A percentile compares a stretch with the other conserved stretches of the same genome.
Conservation (phyloP, 2,329 filamentous ascomycete species). For the Cercospora berteroae region DNA sequence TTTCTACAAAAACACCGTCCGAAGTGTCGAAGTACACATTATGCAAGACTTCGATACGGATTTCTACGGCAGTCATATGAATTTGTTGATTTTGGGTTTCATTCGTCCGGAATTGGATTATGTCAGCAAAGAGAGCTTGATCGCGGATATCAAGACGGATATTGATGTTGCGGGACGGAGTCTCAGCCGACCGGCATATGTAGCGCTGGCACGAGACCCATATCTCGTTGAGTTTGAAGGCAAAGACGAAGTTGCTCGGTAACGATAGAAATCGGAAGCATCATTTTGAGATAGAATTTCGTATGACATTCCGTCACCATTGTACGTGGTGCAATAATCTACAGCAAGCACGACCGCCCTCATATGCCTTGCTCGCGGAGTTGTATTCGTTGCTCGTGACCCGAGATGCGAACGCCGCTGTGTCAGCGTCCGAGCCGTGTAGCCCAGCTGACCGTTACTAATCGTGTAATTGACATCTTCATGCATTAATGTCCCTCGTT, state of each 20-base stretch:
- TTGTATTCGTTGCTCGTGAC: neutral
- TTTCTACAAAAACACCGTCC: slow-evolving; percentile 88
- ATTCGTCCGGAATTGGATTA: slow-evolving; percentile 91
- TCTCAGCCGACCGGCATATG: slow-evolving; percentile 64
- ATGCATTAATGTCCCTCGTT: neutral
- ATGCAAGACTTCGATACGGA: slow-evolving; percentile 73
- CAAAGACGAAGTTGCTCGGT: slow-evolving; percentile 32
- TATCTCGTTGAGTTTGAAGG: slow-evolving; percentile 41
- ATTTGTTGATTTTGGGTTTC: slow-evolving; percentile 78
- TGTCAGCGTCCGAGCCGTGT: neutral
- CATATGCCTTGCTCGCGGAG: neutral
- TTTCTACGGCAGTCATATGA: slow-evolving; percentile 81
- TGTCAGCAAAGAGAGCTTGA: slow-evolving; percentile 73
- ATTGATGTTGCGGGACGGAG: slow-evolving; percentile 77
- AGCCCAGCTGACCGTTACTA: neutral
- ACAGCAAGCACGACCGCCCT: neutral
- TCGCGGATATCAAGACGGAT: slow-evolving; percentile 85
- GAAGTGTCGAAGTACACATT: slow-evolving; percentile 66
- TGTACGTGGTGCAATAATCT: neutral
- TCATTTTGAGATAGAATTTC: neutral
- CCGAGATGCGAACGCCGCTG: neutral
- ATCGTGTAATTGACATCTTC: neutral
- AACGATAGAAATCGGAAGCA: neutral
- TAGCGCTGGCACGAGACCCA: slow-evolving; percentile 48
- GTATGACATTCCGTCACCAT: neutral